Base-by-base conservation (phyloP, 805 yeast genomes). In the Zygosaccharomyces pseudorouxii region DNA sequence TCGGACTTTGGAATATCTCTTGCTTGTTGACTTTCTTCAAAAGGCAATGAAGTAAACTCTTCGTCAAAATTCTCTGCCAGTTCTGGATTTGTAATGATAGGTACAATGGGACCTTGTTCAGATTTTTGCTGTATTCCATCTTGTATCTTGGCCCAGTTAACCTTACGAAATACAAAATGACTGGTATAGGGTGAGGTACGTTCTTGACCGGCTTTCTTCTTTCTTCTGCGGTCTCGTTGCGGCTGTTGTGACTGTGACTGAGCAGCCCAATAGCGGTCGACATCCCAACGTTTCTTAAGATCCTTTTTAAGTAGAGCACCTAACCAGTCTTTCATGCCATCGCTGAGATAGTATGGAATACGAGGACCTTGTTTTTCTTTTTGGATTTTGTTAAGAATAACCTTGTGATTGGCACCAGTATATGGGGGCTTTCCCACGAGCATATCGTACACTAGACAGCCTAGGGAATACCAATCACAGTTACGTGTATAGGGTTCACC, bases 381-480 rank as follows among this genome's bases (percentile, higher is more conserved):
- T 38, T 78, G 72, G 27, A 89, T 83, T 63, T 87, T 89, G 53
- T 84, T 87, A 69, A 85, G 75, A 27, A 89, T 86, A 39, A 76
- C 78, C 62, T 84, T 83, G 59, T 85, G 84, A 58, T 84, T 86
- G 47, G 78, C 82, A 3, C 96, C 97, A 0, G 93, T 85, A 65
- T 86, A 88, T 1, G 96, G 96, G 0, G 97, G 96, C 42, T 82
- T 75, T 0, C 96, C 96, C 0, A 90, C 83, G 44, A 89, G 71
- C 77, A 89, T 76, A 63, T 89, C 96, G 58, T 71, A 86, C 42
- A 83, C 70, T 5, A 89, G 83, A 41, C 95, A 85, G 0, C 96
- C 97, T 29, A 89, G 69, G 0, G 96, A 87, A 89, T 96, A 89
- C 86, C 95, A 88, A 64, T 89, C 97, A 42, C 89, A 93, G 28